phyloP scores from a whole-genome alignment of 345 rosid genomes.

The Syzygium aromaticum region DNA sequence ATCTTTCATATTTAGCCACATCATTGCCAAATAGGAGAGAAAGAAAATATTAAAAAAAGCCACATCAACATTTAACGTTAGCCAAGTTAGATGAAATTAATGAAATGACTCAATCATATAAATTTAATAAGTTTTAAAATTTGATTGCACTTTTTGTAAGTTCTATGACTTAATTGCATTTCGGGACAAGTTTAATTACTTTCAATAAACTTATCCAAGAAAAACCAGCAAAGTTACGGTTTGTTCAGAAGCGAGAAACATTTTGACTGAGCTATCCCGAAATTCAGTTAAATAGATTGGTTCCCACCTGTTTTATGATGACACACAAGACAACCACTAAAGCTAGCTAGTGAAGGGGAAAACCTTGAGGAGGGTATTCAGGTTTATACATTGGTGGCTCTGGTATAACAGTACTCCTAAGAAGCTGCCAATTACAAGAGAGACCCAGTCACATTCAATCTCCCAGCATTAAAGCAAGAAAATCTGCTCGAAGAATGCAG shows the following conservation, averaged over 20 bases:
- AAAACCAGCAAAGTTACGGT: not conserved
- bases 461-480: not conserved
- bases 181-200: fast-evolving
- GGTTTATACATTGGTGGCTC: slow-evolving; percentile 84
- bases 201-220: fast-evolving
- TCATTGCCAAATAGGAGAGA: not conserved
- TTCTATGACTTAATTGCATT: fast-evolving
- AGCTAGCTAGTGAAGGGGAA: not conserved
- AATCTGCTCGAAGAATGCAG: not conserved
- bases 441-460: not conserved
- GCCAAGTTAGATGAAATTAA: no score
- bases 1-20: not conserved
- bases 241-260: not conserved
- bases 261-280: not conserved
- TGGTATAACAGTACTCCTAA: slow-evolving; percentile 58
- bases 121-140: no score
- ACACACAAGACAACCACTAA: not conserved
- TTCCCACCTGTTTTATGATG: not conserved
- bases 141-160: fast-evolving
- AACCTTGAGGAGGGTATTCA: slow-evolving; percentile 81
- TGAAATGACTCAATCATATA: no score
- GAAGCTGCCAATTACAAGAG: slow-evolving; percentile 27
- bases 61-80: fast-evolving
- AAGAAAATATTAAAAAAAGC: no score
- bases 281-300: not conserved